Evolutionary conservation across 192 early-diverging fungal genomes (phyloP), one percentile per base, ranked within the genome.

Genomic region (Coemansia sp.): DNA sequence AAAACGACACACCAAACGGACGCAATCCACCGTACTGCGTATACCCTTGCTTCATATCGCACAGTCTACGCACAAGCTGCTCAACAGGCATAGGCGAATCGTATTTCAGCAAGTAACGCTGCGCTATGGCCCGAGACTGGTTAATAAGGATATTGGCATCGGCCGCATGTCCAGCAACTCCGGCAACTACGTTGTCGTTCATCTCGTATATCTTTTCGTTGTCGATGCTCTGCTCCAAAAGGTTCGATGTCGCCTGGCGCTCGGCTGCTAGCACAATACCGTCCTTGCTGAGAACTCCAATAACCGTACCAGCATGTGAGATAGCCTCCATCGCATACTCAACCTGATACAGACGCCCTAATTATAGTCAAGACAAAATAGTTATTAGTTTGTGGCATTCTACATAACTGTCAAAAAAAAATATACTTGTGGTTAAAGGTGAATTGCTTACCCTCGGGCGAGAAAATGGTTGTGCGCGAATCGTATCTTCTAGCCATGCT

Each of bases 251-350:
- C 0, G 92, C 91, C 84, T 95, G 96, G 70, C 96, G 96, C 82
- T 98, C 96, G 27, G 98, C 98, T 22, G 94, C 96, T 72, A 99
- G 87, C 3, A 99, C 93, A 49, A 98, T 87, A 49, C 98, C 98
- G 62, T 99, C 96, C 45, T 87, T 89, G 50, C 92, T 85, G 60
- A 95, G 87, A 65, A 99, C 90, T 45, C 98, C 98, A 29, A 99
- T 88, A 15, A 92, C 91, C 61, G 92, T 98, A 49, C 95, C 95
- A 30, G 96, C 98, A 67, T 94, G 95, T 6, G 94, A 95, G 76
- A 99, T 98, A 39, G 98, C 96, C 79, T 99, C 96, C 95, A 99
- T 98, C 24, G 98, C 98, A 81, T 99, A 98, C 85, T 99, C 98
- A 64, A 99, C 98, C 85, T 99, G 98, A 84, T 97, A 95, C 52